Base-by-base conservation (phyloP, 768 basidiomycete species). In the Mycena galopus region DNA sequence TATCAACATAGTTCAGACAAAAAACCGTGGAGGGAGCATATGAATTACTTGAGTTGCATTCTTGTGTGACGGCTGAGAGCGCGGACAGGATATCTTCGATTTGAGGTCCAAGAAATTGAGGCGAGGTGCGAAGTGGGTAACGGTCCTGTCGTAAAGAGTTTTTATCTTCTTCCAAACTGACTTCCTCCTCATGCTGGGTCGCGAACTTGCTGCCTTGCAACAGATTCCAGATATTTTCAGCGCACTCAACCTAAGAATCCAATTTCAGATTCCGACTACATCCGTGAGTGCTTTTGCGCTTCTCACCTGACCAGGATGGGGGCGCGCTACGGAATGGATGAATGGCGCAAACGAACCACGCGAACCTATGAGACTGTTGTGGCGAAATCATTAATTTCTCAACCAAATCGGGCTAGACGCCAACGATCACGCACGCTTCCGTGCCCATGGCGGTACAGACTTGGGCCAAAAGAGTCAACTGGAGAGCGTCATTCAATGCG, bases 71-170 rank as follows among this genome's bases (percentile, higher is more conserved):
- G 21, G 88, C 81, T 0, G 85, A 80, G 50, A 91, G 83, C 0
- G 94, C 89, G 30, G 88, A 81, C 16, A 93, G 81, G 64, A 95
- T 88, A 77, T 94, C 93, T 78, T 94, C 93, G 47, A 94, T 84
- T 77, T 94, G 92, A 32, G 94, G 94, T 14, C 94, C 94, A 55
- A 95, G 82, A 81, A 92, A 95, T 79, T 95, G 93, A 47, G 93
- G 90, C 0, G 92, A 84, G 2, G 92, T 93, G 42, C 92, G 87
- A 57, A 93, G 83, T 17, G 92, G 87, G 79, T 90, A 90, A 12
- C 94, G 88, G 77, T 95, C 94, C 80, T 95, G 94, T 56, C 93
- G 86, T 53, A 95, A 84, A 42, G 88, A 85, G 60, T 93, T 92
- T 62, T 88, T 86, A 72, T 94, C 94, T 23, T 92, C 87, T 59